Conservation (phyloP, 2,329 filamentous ascomycete species). For the Hirsutella thompsonii region DNA sequence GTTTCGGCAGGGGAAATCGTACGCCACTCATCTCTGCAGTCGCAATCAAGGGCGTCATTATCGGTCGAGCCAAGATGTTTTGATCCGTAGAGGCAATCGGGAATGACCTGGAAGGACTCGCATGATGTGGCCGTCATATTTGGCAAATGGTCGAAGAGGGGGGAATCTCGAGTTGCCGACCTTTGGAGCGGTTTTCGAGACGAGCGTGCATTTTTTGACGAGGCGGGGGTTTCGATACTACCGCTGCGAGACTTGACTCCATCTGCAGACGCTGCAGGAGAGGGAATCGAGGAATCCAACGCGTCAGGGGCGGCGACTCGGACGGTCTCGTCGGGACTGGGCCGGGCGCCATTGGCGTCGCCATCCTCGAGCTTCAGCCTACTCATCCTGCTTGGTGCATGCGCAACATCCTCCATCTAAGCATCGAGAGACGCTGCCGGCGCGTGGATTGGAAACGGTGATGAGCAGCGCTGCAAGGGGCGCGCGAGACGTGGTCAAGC, state of each 20-base stretch:
- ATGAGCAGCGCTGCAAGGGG: not conserved
- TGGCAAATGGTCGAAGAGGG: slow-evolving; percentile 60
- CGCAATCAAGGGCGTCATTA: slow-evolving; percentile 82
- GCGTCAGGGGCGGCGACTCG: slow-evolving; percentile 24
- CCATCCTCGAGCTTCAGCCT: slow-evolving; percentile 30
- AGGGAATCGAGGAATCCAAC: slow-evolving; percentile 14
- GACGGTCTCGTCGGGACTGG: slow-evolving; percentile 18
- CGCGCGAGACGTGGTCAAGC: not conserved
- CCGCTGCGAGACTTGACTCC: slow-evolving; percentile 33
- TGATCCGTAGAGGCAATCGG: slow-evolving; percentile 79
- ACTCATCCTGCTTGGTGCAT: slow-evolving; percentile 27
- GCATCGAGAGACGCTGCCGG: slow-evolving; percentile 3
- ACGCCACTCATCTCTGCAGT: slow-evolving; percentile 93
- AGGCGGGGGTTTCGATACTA: slow-evolving; percentile 33
- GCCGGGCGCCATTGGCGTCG: slow-evolving; percentile 19
- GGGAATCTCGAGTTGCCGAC: slow-evolving; percentile 44
- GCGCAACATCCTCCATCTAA: slow-evolving; percentile 28
- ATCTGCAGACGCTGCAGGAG: slow-evolving; percentile 30
- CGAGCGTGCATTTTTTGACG: slow-evolving; percentile 51
- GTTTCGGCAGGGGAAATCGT: slow-evolving; percentile 33
- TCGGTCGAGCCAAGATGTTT: slow-evolving; percentile 87
- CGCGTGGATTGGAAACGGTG: not conserved
- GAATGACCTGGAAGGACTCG: slow-evolving; percentile 65
- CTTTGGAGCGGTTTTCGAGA: slow-evolving; percentile 62
- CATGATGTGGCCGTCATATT: slow-evolving; percentile 69